These are phyloP conservation scores for Alternaria ethzedia DNA, from an alignment of 2,329 filamentous ascomycete species.

Conservation along the genomic window DNA sequence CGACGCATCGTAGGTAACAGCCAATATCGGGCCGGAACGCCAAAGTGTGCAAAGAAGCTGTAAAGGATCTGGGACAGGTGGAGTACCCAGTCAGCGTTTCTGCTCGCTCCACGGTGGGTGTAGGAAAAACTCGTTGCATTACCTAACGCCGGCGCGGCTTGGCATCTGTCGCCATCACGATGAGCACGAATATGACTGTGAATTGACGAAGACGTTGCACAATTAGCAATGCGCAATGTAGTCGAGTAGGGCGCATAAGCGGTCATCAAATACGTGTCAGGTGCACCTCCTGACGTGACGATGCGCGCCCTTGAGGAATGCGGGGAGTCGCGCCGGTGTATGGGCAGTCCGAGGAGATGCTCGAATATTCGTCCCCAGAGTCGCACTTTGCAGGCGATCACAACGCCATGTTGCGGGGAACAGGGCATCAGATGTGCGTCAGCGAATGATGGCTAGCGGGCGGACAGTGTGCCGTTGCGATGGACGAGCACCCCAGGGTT, in stretches of 20 bases:
- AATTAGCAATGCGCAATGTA: constrained; percentile 24
- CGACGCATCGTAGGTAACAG: constrained; percentile 16
- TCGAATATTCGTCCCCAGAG: constrained; percentile 20
- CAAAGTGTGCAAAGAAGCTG: constrained; percentile 32
- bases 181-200: constrained; percentile 20
- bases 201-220: constrained; percentile 23
- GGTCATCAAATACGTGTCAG: constrained; percentile 9
- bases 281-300: neutral
- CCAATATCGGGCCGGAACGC: constrained; percentile 22
- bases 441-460: constrained; percentile 21
- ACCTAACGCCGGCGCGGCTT: constrained; percentile 37
- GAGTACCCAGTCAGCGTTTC: constrained; percentile 26
- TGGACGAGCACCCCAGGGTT: constrained; percentile 27
- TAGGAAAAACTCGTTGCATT: constrained; percentile 37
- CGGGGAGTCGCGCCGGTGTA: constrained; percentile 7
- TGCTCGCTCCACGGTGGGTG: constrained; percentile 22
- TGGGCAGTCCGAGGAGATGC: constrained; percentile 42
- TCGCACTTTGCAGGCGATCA: constrained; percentile 19
- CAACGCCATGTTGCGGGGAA: constrained; percentile 40
- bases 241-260: neutral
- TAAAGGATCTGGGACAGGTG: constrained; percentile 30
- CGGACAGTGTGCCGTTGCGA: constrained; percentile 21
- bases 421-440: constrained; percentile 13
- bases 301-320: constrained; percentile 12
- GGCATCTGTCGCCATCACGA: constrained; percentile 28